phyloP scores from a whole-genome alignment of 257 asterid genomes.

The Jaltomata sinuosa region DNA sequence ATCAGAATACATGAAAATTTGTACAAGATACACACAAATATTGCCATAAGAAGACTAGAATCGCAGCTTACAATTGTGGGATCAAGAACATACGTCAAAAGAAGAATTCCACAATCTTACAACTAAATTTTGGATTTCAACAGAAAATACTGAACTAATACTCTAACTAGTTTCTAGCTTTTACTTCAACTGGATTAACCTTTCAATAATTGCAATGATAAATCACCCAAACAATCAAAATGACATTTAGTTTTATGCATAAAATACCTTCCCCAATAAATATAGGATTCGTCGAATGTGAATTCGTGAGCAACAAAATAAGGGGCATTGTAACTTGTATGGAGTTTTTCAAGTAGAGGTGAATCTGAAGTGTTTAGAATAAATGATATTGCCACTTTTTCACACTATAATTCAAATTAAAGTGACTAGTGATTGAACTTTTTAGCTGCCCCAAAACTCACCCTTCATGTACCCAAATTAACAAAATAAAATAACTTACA shows the following conservation, averaged over 20 bases:
- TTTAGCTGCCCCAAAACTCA: neutral
- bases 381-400: neutral
- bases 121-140: neutral
- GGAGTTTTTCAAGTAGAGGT: no score
- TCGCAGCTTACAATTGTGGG: neutral
- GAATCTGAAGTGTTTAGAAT: neutral
- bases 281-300: no score
- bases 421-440: neutral
- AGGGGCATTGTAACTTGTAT: no score
- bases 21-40: neutral
- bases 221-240: no score
- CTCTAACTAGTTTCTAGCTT: neutral
- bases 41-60: neutral
- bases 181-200: neutral
- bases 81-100: neutral
- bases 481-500: neutral
- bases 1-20: neutral
- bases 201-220: neutral
- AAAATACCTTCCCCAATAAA: no score
- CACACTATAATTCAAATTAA: neutral
- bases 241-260: neutral
- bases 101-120: neutral
- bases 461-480: neutral
- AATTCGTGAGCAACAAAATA: no score
- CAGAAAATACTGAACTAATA: no score